These are phyloP conservation scores for Thalassiosira oceanica DNA, from an alignment of 352 stramenopile species.

Conservation along the genomic window DNA sequence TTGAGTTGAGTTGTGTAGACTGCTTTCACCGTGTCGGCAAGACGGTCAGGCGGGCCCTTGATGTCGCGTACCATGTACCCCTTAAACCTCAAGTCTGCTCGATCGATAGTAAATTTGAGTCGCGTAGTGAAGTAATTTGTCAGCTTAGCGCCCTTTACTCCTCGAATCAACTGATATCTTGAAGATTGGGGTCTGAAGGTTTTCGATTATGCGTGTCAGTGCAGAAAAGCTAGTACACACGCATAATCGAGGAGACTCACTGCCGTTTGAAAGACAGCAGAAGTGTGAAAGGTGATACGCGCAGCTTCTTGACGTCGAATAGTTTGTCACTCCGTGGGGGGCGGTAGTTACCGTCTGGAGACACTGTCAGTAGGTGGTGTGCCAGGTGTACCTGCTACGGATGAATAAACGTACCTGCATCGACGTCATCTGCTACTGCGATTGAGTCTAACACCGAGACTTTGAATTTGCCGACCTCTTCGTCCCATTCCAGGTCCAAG, in stretches of 20 bases:
- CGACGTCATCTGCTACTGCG: constrained; percentile 50
- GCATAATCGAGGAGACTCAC: too few species aligned
- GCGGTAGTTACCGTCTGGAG: constrained; percentile 62
- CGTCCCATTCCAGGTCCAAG: constrained; percentile 71
- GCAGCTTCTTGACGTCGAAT: constrained; percentile 65
- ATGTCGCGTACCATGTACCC: constrained; percentile 59
- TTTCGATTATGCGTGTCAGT: too few species aligned
- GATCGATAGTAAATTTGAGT: constrained; percentile 79
- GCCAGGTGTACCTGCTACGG: too few species aligned
- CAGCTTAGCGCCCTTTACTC: constrained; percentile 59
- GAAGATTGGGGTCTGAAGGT: constrained; percentile 63
- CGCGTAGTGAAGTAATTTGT: constrained; percentile 79
- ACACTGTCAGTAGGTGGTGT: too few species aligned
- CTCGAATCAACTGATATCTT: constrained; percentile 57
- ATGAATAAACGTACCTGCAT: constrained; percentile 35
- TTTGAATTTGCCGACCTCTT: constrained; percentile 52
- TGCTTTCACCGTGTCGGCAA: constrained; percentile 70
- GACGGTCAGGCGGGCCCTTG: constrained; percentile 72
- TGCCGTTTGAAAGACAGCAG: constrained; percentile 77
- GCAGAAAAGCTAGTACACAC: too few species aligned
- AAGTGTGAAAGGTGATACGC: constrained; percentile 75
- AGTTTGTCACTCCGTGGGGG: constrained; percentile 69
- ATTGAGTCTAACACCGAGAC: constrained; percentile 54
- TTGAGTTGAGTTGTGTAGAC: constrained; percentile 77
- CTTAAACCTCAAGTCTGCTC: constrained; percentile 72